Base-by-base conservation (phyloP, 1,284 basidiomycete genomes). In the Coniferiporia sulphurascens region DNA sequence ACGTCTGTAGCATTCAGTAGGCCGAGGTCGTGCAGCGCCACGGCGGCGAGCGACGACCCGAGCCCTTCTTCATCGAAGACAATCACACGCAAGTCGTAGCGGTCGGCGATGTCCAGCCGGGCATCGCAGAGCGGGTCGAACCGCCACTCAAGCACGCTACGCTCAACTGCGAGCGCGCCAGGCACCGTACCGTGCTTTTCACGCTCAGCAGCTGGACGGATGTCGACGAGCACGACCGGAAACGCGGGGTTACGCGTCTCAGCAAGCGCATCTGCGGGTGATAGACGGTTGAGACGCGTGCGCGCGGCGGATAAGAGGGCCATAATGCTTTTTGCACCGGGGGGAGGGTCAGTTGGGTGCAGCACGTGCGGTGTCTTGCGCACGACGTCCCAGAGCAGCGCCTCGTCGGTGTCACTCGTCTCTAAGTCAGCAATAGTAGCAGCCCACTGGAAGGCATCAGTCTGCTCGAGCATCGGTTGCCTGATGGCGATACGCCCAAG, bases 1-100 rank as follows among this genome's bases (percentile, higher is more conserved):
- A 90, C 78, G 70, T 91, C 88, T 0, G 89, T 89, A 35, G 86
- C 83, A 67, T 86, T 86, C 52, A 85, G 67, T 64, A 90, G 69
- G 1, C 88, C 88, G 9, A 90, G 65, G 48, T 86, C 80, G 51
- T 85, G 84, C 64, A 90, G 67, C 35, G 84, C 74, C 52, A 80
- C 77, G 0, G 87, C 87, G 2, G 89, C 89, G 34, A 90, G 75
- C 63, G 84, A 86, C 48, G 83, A 85, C 19, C 86, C 78, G 67
- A 82, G 78, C 1, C 89, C 86, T 54, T 88, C 86, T 68, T 86
- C 80, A 68, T 85, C 87, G 64, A 89, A 82, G 4, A 91, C 69
- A 59, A 91, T 86, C 32, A 87, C 76, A 44, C 85, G 73, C 43
- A 89, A 67, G 71, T 90, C 87, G 66, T 86, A 91, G 52, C 86